These are phyloP conservation scores for Medicago ruthenica DNA, from an alignment of 306 rosid genomes.

Conservation along the genomic window DNA sequence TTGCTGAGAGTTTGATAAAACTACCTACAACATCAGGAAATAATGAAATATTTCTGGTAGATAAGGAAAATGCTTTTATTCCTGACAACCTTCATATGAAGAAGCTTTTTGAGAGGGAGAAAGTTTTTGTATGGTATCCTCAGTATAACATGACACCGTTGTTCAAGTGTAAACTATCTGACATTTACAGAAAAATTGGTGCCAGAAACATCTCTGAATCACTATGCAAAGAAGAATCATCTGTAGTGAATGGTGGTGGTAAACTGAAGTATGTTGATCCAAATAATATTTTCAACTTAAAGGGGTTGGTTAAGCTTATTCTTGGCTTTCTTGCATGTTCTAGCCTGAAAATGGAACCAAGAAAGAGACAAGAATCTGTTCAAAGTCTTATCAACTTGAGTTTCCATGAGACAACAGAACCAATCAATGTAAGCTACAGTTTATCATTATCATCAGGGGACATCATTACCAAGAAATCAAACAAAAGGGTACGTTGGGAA, in stretches of 20 bases:
- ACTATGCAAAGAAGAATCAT: slow-evolving; percentile 50
- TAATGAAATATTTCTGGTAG: slow-evolving; percentile 49
- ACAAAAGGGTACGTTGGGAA: slow-evolving; percentile 57
- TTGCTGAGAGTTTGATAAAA: slow-evolving; percentile 54
- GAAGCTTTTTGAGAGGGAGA: slow-evolving; percentile 59
- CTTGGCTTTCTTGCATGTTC: slow-evolving; percentile 77
- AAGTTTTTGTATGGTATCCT: slow-evolving; percentile 77
- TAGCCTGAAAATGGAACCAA: slow-evolving; percentile 56
- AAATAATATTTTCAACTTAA: slow-evolving; percentile 41
- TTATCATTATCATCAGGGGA: slow-evolving; percentile 21
- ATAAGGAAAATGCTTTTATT: slow-evolving; percentile 61
- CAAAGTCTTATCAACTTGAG: slow-evolving; percentile 49
- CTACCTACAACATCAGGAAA: slow-evolving; percentile 58
- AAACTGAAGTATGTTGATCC: slow-evolving; percentile 42
- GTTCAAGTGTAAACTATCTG: slow-evolving; percentile 50
- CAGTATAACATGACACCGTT: slow-evolving; percentile 47
- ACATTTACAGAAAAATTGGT: slow-evolving; percentile 50
- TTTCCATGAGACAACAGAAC: slow-evolving; percentile 34
- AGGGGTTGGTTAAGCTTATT: slow-evolving; percentile 60
- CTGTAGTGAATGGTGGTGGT: slow-evolving; percentile 7
- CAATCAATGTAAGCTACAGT: slow-evolving; percentile 4
- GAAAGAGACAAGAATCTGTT: slow-evolving; percentile 61
- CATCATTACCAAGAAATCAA: slow-evolving; percentile 41
- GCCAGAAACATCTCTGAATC: slow-evolving; percentile 66
- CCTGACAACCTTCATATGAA: slow-evolving; percentile 74